Base-by-base conservation (phyloP, 345 rosid species). In the Microcos paniculata region DNA sequence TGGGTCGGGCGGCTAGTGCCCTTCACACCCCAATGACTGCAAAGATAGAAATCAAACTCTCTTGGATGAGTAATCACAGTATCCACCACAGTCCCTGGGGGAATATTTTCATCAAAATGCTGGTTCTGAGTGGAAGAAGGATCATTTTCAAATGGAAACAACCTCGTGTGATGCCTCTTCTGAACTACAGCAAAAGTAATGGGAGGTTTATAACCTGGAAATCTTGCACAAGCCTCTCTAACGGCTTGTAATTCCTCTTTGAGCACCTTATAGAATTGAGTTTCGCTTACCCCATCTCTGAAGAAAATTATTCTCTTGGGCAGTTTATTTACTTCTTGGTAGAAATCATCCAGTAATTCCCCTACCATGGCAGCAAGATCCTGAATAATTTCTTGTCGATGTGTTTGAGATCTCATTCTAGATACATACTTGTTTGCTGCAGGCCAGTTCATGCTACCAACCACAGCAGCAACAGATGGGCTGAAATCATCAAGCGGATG, bases 401-500 rank as follows among this genome's bases (percentile, higher is more conserved):
- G 98, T n/a, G 93, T 91, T 75, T 96, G 98, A n/a, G 99, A 96
- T 81, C 94, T 80, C 97, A 96, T 96, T 69, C 97, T 83, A 0
- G 98, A 96, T 0, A 84, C 88, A 35, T 96, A 96, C 77, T 88
- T 86, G 92, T 96, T 96, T 56, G 97, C 97, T 19, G 93, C 91
- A 1, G 99, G 98, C 99, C 99, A 96, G 87, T 93, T 96, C 88
- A 96, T 87, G 90, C 98, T 96, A n/a, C 98, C 99, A 38, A 96
- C 99, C 33, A 93, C 98, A 56, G 99, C 99, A 4, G 97, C 99
- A 75, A 91, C 94, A 0, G 99, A 96, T 26, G 99, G 99, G 64
- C 99, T 96, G 71, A 43, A 85, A 78, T 96, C 99, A 40, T 96
- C 99, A 1, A 96, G 91, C 0, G 99, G 99, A 71, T 93, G 99